Base-by-base conservation (phyloP, 2,329 filamentous ascomycete genomes). In the Dothideomycetidae sp. region DNA sequence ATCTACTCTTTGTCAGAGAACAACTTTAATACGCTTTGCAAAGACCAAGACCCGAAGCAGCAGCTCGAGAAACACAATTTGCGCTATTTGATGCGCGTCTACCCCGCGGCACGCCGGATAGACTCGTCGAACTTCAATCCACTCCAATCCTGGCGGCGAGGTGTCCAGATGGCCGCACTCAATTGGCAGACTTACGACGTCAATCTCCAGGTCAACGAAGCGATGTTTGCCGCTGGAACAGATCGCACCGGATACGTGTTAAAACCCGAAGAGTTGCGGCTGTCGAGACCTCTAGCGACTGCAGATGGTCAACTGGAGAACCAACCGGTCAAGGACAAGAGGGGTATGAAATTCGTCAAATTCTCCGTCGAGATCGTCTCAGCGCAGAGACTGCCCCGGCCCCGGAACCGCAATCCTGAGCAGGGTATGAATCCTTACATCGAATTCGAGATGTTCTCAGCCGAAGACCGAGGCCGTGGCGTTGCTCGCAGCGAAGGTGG, bases 131-230 rank as follows among this genome's bases (percentile, higher is more conserved):
- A 98, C 60, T 96, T 94, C 52, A 85, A 94, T 51, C 90, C 90
- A 1, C 71, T 93, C 45, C 77, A 79, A 44, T 93, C 90, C 55
- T 98, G 90, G 90, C 78, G 88, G 36, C 78, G 84, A 30, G 90
- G 90, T 19, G 90, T 94, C 12, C 90, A 98, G 60, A 96, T 98
- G 88, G 85, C 81, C 10, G 90, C 90, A 0, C 68, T 96, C 44
- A 98, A 98, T 60, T 96, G 90, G 88, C 90, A 98, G 60, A 96
- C 86, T 0, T 94, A 92, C 52, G 90, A 96, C 53, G 69, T 92
- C 12, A 84, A 86, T 31, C 90, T 94, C 73, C 88, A 96, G 54
- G 71, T 96, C 57, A 96, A 96, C 55, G 81, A 90, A 48, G 90
- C 90, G 52, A 96, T 98, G 90, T 98, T 94, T 54, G 81, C 85